These are phyloP conservation scores for Trichosporon inkin DNA, from an alignment of 1,284 basidiomycete species.

Conservation along the genomic window DNA sequence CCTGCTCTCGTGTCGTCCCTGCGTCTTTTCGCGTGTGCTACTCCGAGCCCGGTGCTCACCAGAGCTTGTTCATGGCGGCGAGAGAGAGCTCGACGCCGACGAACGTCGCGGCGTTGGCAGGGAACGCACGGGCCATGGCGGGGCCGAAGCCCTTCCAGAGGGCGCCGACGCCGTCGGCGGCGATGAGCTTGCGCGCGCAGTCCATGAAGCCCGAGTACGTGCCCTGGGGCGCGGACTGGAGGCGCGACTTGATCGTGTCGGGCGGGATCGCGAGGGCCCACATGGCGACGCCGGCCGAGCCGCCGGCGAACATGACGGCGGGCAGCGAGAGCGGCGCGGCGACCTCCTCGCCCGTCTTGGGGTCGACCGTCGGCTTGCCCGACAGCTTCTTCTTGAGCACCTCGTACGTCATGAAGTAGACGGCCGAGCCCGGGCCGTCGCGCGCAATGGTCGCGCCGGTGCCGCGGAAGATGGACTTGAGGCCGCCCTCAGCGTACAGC, in stretches of 20 bases:
- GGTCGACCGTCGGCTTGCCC: slow-evolving; percentile 28
- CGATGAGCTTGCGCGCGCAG: slow-evolving; percentile 86
- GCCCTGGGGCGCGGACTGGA: slow-evolving; percentile 94
- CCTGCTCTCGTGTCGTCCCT: background rate
- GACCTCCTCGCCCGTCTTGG: slow-evolving; percentile 57
- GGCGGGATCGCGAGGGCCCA: slow-evolving; percentile 93
- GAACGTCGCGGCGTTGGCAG: slow-evolving; percentile 56
- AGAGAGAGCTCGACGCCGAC: slow-evolving; percentile 50
- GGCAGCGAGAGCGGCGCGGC: slow-evolving; percentile 78
- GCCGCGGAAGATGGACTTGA: slow-evolving; percentile 89
- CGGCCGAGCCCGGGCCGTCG: slow-evolving; percentile 94
- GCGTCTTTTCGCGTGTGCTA: no score
- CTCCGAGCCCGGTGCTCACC: slow-evolving; percentile 25
- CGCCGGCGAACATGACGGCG: slow-evolving; percentile 87
- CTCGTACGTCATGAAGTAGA: slow-evolving; percentile 97
- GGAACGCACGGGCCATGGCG: slow-evolving; percentile 78
- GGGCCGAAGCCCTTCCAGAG: slow-evolving; percentile 98
- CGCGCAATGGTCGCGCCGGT: slow-evolving; percentile 86
- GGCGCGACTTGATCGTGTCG: slow-evolving; percentile 90
- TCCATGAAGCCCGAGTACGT: slow-evolving; percentile 93
- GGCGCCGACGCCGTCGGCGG: slow-evolving; percentile 80
- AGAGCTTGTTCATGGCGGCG: slow-evolving; percentile 48
- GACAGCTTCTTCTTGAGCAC: slow-evolving; percentile 77
- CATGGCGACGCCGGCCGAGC: slow-evolving; percentile 94
- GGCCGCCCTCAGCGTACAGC: slow-evolving; percentile 89